Percentiles rank a stretch among this genome's conserved stretches.
These are phyloP conservation scores for Candida cerambycidarum DNA, from an alignment of 805 yeast species.

Conservation along the genomic window DNA sequence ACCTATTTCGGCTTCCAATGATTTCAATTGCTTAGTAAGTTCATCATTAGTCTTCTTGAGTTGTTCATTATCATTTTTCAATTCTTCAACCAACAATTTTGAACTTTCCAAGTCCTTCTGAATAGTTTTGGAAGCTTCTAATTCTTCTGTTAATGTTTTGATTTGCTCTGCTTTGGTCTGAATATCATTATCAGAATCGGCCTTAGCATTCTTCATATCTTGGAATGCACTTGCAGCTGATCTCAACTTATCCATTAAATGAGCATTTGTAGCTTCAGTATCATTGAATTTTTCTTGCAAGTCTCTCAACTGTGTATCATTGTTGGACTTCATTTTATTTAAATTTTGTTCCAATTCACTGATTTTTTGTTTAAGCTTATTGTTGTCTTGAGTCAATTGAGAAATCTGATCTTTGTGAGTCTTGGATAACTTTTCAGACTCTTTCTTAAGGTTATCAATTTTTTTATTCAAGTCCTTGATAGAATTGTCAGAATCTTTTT, in stretches of 20 bases:
- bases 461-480: constrained; percentile 46
- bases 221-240: constrained; percentile 38
- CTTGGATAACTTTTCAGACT: constrained; percentile 32
- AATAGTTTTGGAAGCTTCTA: constrained; percentile 4
- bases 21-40: constrained; percentile 1
- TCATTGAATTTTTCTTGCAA: constrained; percentile 25
- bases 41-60: not conserved
- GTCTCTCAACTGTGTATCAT: constrained; percentile 18
- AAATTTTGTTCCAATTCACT: constrained; percentile 21
- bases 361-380: constrained; percentile 24
- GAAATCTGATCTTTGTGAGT: constrained; percentile 22
- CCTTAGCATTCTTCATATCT: constrained; percentile 25
- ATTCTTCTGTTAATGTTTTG: constrained; percentile 11
- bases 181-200: constrained; percentile 18
- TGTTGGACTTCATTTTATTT: constrained; percentile 19
- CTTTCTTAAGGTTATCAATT: constrained; percentile 25
- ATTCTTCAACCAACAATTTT: constrained; percentile 3
- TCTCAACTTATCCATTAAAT: constrained; percentile 42
- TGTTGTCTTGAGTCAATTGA: constrained; percentile 22
- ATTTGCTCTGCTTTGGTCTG: constrained; percentile 15
- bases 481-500: constrained; percentile 48
- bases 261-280: constrained; percentile 31
- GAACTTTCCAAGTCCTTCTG: constrained; percentile 4
- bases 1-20: constrained; percentile 1
- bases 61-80: constrained; percentile 4